A percentile compares a stretch with the other conserved stretches of the same genome.
phyloP scores from a whole-genome alignment of 2,329 filamentous ascomycete genomes.

The Stagonosporopsis vannaccii region DNA sequence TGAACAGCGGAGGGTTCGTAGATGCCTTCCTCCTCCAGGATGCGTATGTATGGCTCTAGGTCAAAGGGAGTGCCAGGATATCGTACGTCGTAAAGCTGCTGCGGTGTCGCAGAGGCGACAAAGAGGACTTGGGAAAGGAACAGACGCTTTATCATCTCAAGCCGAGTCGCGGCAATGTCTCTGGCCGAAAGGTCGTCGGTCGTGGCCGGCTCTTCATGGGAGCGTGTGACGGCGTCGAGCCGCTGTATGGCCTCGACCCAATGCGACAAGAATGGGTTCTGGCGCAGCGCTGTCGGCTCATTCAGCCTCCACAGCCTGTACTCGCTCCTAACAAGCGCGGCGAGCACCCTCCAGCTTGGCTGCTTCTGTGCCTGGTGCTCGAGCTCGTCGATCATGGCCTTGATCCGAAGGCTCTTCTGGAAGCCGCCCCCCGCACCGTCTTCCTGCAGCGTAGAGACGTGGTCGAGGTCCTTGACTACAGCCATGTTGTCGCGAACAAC shows the following conservation, averaged over 20 bases:
- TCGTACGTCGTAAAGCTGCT: slow-evolving; percentile 23
- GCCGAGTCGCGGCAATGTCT: slow-evolving; percentile 30
- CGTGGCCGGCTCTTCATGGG: neutral
- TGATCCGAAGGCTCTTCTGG: slow-evolving; percentile 39
- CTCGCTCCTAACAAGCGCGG: slow-evolving; percentile 46
- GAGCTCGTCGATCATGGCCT: slow-evolving; percentile 42
- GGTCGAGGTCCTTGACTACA: slow-evolving; percentile 23
- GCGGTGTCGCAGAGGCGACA: slow-evolving; percentile 24
- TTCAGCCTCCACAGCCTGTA: slow-evolving; percentile 46
- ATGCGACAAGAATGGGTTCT: slow-evolving; percentile 51
- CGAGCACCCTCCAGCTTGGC: slow-evolving; percentile 34
- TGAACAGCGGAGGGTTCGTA: slow-evolving; percentile 32
- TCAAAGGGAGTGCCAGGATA: slow-evolving; percentile 32
- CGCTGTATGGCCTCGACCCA: slow-evolving; percentile 49
- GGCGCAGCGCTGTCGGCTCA: slow-evolving; percentile 35
- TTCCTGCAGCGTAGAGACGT: slow-evolving; percentile 6
- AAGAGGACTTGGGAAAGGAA: slow-evolving; percentile 22
- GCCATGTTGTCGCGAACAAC: slow-evolving; percentile 23
- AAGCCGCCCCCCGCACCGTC: slow-evolving; percentile 28
- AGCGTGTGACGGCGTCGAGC: slow-evolving; percentile 10
- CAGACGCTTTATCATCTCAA: slow-evolving; percentile 39
- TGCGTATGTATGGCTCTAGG: slow-evolving; percentile 39
- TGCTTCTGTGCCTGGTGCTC: slow-evolving; percentile 26
- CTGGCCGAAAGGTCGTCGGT: slow-evolving; percentile 15
- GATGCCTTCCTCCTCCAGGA: slow-evolving; percentile 49